phyloP scores from a whole-genome alignment of 805 yeast genomes.

The Scheffersomyces amazonensis region DNA sequence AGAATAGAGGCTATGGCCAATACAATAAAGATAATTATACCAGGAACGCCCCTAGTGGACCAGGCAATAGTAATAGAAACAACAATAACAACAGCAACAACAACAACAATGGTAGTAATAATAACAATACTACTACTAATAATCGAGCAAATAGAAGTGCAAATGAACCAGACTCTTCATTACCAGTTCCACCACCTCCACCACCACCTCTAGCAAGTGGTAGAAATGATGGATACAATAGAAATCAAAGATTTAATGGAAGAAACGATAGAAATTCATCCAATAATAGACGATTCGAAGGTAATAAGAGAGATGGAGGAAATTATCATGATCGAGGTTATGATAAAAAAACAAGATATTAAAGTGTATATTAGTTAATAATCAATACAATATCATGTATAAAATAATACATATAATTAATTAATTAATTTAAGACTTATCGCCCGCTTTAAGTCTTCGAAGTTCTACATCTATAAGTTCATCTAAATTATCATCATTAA shows the following conservation, averaged over 20 bases:
- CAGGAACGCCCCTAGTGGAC: not conserved
- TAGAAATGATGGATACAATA: not conserved
- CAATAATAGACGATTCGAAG: conserved; percentile 15
- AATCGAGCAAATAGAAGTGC: not conserved
- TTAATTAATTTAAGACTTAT: not conserved
- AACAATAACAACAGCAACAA: no score
- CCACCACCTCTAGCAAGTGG: conserved; percentile 2
- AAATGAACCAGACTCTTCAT: conserved; percentile 9
- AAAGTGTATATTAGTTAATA: not conserved
- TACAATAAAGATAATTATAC: not conserved
- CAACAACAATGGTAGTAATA: not conserved
- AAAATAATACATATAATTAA: not conserved
- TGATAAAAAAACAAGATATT: conserved; percentile 30
- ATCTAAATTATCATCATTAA: conserved; percentile 17
- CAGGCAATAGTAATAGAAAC: not conserved
- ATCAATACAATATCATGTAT: not conserved
- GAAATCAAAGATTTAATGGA: conserved; percentile 6
- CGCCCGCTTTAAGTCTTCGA: conserved; percentile 16
- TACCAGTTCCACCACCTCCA: conserved; percentile 10
- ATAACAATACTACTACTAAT: not conserved
- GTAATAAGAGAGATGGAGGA: conserved; percentile 18
- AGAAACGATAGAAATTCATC: conserved; percentile 2
- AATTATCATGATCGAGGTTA: conserved; percentile 16
- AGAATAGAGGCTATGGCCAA: not conserved
- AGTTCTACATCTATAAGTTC: conserved; percentile 22